These are phyloP conservation scores for Plasmopara viticola DNA, from an alignment of 352 stramenopile genomes.

Conservation along the genomic window DNA sequence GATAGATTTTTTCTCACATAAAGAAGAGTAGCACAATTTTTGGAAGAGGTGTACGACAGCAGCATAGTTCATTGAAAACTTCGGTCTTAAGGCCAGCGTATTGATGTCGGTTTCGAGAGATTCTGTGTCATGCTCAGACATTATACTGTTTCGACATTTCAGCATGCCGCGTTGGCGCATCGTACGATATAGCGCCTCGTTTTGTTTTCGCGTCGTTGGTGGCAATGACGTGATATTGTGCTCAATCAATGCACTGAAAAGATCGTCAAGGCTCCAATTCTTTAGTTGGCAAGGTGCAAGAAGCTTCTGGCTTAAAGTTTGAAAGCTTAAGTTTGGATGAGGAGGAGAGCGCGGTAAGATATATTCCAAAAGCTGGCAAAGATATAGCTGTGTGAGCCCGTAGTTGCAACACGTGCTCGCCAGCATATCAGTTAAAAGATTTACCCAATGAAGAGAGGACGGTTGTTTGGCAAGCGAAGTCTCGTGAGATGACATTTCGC, in stretches of 20 bases:
- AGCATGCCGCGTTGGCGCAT: constrained; percentile 16
- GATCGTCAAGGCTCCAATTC: constrained; percentile 2
- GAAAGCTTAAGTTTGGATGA: constrained; percentile 5
- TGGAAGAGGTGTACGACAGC: constrained; percentile 27
- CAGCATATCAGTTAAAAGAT: constrained; percentile 21
- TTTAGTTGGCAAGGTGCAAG: constrained; percentile 3
- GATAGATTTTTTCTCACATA: constrained; percentile 16
- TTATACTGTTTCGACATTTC: neutral
- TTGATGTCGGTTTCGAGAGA: neutral
- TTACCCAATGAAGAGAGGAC: constrained; percentile 27
- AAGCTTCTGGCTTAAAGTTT: constrained; percentile 7
- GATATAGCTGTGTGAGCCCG: constrained; percentile 20
- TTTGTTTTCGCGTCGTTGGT: constrained; percentile 15
- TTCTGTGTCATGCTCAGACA: neutral
- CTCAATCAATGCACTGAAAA: constrained; percentile 13
- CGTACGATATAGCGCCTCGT: constrained; percentile 18
- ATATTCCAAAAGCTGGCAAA: constrained; percentile 27
- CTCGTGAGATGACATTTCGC: neutral
- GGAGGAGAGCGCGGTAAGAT: constrained; percentile 15
- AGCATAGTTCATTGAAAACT: constrained; percentile 19
- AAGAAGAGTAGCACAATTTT: constrained; percentile 9
- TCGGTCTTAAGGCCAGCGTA: neutral
- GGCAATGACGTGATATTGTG: neutral
- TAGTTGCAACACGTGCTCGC: constrained; percentile 11
- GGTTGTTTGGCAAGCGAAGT: neutral